Evolutionary conservation across 805 yeast species (phyloP).

Genomic region (Candida montana): DNA sequence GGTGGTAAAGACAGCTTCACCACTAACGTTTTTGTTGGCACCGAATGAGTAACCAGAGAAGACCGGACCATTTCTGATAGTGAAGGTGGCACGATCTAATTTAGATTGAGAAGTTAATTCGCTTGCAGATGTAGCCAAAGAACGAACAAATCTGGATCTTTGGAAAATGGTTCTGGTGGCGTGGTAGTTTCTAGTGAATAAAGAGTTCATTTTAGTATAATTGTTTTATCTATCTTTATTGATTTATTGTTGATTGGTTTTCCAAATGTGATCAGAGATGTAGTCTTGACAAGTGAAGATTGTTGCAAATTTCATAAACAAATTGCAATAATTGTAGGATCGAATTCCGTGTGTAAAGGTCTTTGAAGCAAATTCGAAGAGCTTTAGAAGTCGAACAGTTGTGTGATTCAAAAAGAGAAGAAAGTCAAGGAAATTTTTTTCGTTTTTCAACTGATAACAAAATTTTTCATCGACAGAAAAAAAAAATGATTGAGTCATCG

Average conservation of each 20-base stretch:
- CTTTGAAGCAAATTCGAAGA: neutral
- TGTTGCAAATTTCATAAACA: constrained; percentile 24
- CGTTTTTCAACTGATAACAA: neutral
- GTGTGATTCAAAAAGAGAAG: neutral
- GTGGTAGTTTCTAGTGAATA: constrained; percentile 23
- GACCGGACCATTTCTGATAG: constrained; percentile 89
- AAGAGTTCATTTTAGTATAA: constrained; percentile 16
- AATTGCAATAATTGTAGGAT: neutral
- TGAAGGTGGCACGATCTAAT: constrained; percentile 80
- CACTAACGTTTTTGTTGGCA: constrained; percentile 85
- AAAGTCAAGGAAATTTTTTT: neutral
- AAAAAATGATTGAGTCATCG: neutral
- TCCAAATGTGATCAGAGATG: constrained; percentile 49
- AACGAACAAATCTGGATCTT: constrained; percentile 23
- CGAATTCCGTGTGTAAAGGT: neutral
- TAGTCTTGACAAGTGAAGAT: constrained; percentile 42
- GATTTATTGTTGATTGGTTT: constrained; percentile 33
- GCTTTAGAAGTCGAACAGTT: neutral
- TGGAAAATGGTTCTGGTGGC: constrained; percentile 22
- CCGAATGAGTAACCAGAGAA: constrained; percentile 95
- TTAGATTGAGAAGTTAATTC: constrained; percentile 22
- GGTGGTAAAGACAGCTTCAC: constrained; percentile 97
- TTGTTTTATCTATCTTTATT: constrained; percentile 9
- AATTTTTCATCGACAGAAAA: neutral
- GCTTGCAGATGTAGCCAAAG: constrained; percentile 22